Evolutionary conservation across 805 yeast species (phyloP), one percentile per base, ranked within the genome.

Genomic region (Saccharomycopsis sp.): DNA sequence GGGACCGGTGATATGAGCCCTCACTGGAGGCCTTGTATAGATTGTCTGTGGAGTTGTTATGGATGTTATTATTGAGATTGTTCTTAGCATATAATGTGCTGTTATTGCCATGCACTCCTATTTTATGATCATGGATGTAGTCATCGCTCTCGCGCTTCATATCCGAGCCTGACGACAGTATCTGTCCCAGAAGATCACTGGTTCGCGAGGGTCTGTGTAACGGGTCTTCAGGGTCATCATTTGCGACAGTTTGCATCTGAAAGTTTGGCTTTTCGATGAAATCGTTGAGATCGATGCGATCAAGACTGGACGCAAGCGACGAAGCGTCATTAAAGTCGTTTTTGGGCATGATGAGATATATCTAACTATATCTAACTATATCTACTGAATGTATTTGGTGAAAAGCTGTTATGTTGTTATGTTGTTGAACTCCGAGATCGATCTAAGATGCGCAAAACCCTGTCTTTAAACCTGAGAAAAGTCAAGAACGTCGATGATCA

Each of bases 231-330:
- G 19, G 19, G 22, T 44, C 49, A 44, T 44, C 49, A 17, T 44
- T 19, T 3, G 22, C 20, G 8, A 19, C 49, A 7, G 49, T 44
- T 19, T 44, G 22, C 49, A 44, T 44, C 7, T 44, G 49, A 12
- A 44, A 44, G 22, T 44, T 12, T 8, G 49, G 49, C 22, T 44
- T 44, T 17, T 44, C 49, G 19, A 44, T 44, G 22, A 44, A 44
- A 44, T 44, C 22, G 22, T 44, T 44, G 49, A 44, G 49, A 44
- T 44, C 49, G 19, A 44, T 44, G 19, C 49, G 19, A 44, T 44
- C 49, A 17, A 44, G 22, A 17, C 49, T 44, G 3, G 49, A 44
- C 49, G 49, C 22, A 17, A 44, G 22, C 22, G 49, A 44, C 12
- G 49, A 44, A 7, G 22, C 49, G 12, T 44, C 49, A 17, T 44